Conservation (phyloP, 2,329 filamentous ascomycete genomes). For the Chaetoscypha palmicola region DNA sequence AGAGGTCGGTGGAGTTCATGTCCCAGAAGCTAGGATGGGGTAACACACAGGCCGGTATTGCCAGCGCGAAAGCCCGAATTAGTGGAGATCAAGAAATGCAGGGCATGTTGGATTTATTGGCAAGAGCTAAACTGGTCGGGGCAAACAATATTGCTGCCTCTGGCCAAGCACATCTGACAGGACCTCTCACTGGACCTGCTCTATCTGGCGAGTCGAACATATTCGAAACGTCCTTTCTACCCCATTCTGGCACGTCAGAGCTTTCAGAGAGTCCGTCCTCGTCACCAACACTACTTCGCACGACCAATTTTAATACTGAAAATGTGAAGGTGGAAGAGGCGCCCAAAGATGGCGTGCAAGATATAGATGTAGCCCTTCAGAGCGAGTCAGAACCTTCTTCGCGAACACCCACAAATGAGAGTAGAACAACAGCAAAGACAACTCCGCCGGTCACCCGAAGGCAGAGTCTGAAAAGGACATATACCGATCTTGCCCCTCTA, state of each 20-base stretch:
- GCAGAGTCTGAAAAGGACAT: conserved; percentile 72
- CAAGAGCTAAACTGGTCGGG: conserved; percentile 71
- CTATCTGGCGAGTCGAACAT: conserved; percentile 63
- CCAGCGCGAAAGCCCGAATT: conserved; percentile 74
- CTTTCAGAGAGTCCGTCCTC: conserved; percentile 26
- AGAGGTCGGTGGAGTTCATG: conserved; percentile 94
- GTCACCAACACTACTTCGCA: conserved; percentile 22
- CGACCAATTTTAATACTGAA: background rate
- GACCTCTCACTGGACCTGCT: conserved; percentile 76
- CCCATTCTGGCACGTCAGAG: conserved; percentile 45
- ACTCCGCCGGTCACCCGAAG: conserved; percentile 53
- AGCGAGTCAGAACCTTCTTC: conserved; percentile 43
- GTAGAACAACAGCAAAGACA: conserved; percentile 43
- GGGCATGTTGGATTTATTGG: conserved; percentile 82
- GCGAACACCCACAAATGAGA: conserved; percentile 50
- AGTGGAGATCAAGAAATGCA: conserved; percentile 81
- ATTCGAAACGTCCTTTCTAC: conserved; percentile 76
- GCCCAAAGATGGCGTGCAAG: background rate
- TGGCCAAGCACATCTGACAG: conserved; percentile 40
- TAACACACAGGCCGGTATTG: conserved; percentile 64
- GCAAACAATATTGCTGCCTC: conserved; percentile 52
- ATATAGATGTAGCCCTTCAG: conserved; percentile 11
- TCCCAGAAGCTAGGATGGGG: conserved; percentile 72
- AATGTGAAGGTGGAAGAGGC: background rate
- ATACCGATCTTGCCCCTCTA: conserved; percentile 72